phyloP scores from a whole-genome alignment of 2,329 filamentous ascomycete genomes.

The Byssoonygena ceratinophila region DNA sequence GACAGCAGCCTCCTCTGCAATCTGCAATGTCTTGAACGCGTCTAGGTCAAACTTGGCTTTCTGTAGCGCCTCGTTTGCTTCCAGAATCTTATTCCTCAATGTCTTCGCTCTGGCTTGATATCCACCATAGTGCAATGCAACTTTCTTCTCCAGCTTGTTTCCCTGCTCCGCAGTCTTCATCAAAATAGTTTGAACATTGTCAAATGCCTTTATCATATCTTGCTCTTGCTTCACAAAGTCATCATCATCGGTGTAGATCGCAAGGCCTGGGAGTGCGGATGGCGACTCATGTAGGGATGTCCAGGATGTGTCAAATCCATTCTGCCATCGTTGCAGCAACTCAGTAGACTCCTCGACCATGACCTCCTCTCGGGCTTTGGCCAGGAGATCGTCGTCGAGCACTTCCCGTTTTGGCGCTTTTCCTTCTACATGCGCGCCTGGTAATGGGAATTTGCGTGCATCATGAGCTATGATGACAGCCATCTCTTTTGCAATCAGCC shows the following conservation, averaged over 20 bases:
- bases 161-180: conserved; percentile 64
- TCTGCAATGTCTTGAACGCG: conserved; percentile 62
- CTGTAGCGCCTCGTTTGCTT: conserved; percentile 62
- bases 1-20: conserved; percentile 69
- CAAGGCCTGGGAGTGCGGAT: conserved; percentile 58
- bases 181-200: conserved; percentile 63
- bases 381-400: conserved; percentile 61
- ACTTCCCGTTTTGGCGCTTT: conserved; percentile 49
- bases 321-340: conserved; percentile 41
- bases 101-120: conserved; percentile 79
- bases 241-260: conserved; percentile 66
- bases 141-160: conserved; percentile 86
- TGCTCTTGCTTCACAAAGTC: conserved; percentile 48
- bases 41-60: conserved; percentile 62
- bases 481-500: conserved; percentile 64
- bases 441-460: conserved; percentile 61
- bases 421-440: conserved; percentile 55
- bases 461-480: conserved; percentile 74
- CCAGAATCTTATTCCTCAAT: conserved; percentile 65
- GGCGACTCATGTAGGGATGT: conserved; percentile 38
- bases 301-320: conserved; percentile 44
- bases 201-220: conserved; percentile 60
- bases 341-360: conserved; percentile 51
- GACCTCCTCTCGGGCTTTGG: conserved; percentile 66
- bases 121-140: conserved; percentile 75